Evolutionary conservation across 352 stramenopile genomes (phyloP), one percentile per base, ranked within the genome.

Genomic region (Phytopythium mirpurense): DNA sequence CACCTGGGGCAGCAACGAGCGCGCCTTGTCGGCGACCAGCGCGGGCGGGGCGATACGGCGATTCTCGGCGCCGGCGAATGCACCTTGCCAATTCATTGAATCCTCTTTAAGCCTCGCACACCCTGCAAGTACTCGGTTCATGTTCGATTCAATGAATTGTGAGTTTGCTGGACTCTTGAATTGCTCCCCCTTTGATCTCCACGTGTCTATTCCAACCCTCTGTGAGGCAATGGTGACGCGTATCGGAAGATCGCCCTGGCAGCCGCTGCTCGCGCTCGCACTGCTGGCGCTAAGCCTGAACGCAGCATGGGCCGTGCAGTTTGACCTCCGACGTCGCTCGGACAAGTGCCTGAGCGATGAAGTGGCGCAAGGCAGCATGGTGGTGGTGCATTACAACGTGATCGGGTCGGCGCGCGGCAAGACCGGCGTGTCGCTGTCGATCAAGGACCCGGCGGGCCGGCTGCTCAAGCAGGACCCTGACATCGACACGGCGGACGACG

Each of bases 321-420:
- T 94, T 52, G 82, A 93, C 59, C 65, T 94, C 24, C 74, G 68
- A 0, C 71, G 70, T 11, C 77, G 66, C 46, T 56, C 63, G 3
- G 78, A 94, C 52, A 94, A 94, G 66, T 94, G 84, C 54, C 63
- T 94, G 51, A 94, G 82, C 57, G 84, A 94, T 44, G 82, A 94
- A 43, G 78, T 94, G 44, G 75, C 80, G 21, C 62, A 86, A 42
- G 80, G 75, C 47, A 88, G 71, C 44, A 70, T 92, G 54, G 81
- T 94, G 34, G 81, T 91, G 47, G 78, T 89, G 55, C 76, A 91
- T 60, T 94, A 94, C 65, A 78, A 89, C 63, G 70, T 94, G 40
- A 74, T 93, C 41, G 78, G 78, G 38, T 65, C 72, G 2, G 58
- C 61, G 44, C 74, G 83, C 53, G 81, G 79, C 56, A 79, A 83